A percentile compares a stretch with the other conserved stretches of the same genome.
Conservation (phyloP, 1,284 basidiomycete genomes). For the Marasmius tenuissimus region DNA sequence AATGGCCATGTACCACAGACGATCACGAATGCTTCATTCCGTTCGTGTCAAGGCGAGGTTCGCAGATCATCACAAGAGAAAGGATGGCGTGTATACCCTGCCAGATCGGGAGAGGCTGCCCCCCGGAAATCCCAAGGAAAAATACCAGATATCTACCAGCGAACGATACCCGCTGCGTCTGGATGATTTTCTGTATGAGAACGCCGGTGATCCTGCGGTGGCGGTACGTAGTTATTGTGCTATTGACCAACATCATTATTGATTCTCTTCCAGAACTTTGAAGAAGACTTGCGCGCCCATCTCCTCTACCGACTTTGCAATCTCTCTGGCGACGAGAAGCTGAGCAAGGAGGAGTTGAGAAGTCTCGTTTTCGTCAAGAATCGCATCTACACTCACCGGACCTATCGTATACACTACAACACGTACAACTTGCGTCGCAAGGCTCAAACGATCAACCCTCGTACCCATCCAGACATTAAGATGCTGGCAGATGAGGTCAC, state of each 20-base stretch:
- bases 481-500: neutral
- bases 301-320: neutral
- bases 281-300: neutral
- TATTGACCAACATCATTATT: constrained; percentile 1
- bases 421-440: constrained; percentile 19
- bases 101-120: neutral
- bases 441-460: neutral
- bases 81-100: neutral
- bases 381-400: constrained; percentile 16
- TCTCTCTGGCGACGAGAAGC: constrained; percentile 15
- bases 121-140: neutral
- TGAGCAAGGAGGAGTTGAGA: constrained; percentile 3
- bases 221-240: too few species aligned
- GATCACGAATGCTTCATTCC: neutral
- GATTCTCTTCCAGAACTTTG: neutral
- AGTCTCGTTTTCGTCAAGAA: constrained; percentile 5
- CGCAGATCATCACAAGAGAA: neutral
- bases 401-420: constrained; percentile 18
- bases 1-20: neutral
- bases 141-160: neutral
- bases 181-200: too few species aligned
- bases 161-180: neutral
- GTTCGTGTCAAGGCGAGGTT: neutral
- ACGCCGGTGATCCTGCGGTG: neutral
- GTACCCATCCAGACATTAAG: neutral